A percentile compares a stretch with the other conserved stretches of the same genome.
Conservation (phyloP, 1,284 basidiomycete species). For the Papiliotrema fonsecae region DNA sequence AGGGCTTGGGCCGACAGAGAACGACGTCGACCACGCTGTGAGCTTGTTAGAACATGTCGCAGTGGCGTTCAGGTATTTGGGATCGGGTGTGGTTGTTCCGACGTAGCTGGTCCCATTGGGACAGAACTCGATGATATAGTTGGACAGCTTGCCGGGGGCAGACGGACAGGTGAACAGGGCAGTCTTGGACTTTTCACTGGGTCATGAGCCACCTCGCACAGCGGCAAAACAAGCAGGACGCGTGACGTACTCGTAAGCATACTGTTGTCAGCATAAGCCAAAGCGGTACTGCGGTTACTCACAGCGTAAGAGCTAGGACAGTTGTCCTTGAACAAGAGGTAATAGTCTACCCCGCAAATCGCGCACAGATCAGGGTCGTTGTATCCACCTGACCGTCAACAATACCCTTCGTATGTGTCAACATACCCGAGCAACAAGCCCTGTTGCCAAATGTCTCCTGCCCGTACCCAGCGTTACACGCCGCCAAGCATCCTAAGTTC, state of each 20-base stretch:
- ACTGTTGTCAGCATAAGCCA: conserved; percentile 13
- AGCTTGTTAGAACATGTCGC: conserved; percentile 25
- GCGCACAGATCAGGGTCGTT: conserved; percentile 18
- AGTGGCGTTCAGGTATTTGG: conserved; percentile 22
- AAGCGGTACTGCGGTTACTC: conserved; percentile 3
- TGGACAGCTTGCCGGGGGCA: conserved; percentile 5
- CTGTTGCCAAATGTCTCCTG: conserved; percentile 24
- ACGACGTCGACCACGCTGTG: conserved; percentile 9
- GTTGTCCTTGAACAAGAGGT: conserved; percentile 30
- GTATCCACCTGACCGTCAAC: conserved; percentile 20
- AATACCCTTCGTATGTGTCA: not conserved
- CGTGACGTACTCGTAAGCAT: conserved; percentile 25
- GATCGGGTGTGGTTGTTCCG: conserved; percentile 15
- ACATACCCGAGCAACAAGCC: conserved; percentile 29
- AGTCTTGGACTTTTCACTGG: conserved; percentile 24
- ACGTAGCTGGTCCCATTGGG: conserved; percentile 22
- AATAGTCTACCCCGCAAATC: conserved; percentile 30
- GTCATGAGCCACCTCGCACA: not conserved
- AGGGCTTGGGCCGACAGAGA: conserved; percentile 19
- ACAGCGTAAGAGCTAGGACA: conserved; percentile 31
- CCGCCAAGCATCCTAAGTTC: conserved; percentile 21
- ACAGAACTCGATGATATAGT: conserved; percentile 36
- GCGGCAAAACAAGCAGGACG: not conserved
- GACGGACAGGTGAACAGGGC: conserved; percentile 24
- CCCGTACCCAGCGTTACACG: conserved; percentile 29